Evolutionary conservation across 2,329 filamentous ascomycete species (phyloP).

Genomic region (Trichoderma lentiforme): DNA sequence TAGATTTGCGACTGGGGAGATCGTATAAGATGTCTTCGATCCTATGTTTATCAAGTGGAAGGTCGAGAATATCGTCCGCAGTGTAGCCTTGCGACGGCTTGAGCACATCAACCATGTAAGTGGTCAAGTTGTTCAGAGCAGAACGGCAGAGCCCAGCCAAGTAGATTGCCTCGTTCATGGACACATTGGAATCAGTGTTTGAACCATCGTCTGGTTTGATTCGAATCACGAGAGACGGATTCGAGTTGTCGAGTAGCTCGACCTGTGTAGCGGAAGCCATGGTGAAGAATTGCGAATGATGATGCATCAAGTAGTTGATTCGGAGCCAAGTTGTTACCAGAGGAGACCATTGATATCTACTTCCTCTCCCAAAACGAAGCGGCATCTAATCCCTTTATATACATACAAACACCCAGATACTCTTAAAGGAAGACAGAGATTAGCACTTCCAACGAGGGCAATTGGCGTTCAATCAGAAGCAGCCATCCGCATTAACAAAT

Average conservation of each 20-base stretch:
- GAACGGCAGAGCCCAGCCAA: slow-evolving; percentile 31
- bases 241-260: slow-evolving; percentile 20
- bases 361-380: background rate
- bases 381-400: background rate
- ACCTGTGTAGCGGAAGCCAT: slow-evolving; percentile 36
- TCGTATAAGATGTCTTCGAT: slow-evolving; percentile 31
- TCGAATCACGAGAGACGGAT: slow-evolving; percentile 23
- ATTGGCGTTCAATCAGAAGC: background rate
- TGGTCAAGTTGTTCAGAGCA: slow-evolving; percentile 29
- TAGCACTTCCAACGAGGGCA: background rate
- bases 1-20: slow-evolving; percentile 36
- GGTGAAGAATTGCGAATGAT: background rate
- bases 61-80: slow-evolving; percentile 34
- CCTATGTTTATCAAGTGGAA: slow-evolving; percentile 32
- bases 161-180: slow-evolving; percentile 25
- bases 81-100: slow-evolving; percentile 31
- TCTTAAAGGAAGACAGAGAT: background rate
- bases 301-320: background rate
- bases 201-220: background rate
- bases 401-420: background rate
- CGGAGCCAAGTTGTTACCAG: background rate
- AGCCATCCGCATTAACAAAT: background rate
- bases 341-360: background rate
- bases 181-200: background rate
- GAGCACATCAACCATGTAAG: slow-evolving; percentile 30